Evolutionary conservation across 345 rosid genomes (phyloP).

Genomic region (Murraya koenigii): DNA sequence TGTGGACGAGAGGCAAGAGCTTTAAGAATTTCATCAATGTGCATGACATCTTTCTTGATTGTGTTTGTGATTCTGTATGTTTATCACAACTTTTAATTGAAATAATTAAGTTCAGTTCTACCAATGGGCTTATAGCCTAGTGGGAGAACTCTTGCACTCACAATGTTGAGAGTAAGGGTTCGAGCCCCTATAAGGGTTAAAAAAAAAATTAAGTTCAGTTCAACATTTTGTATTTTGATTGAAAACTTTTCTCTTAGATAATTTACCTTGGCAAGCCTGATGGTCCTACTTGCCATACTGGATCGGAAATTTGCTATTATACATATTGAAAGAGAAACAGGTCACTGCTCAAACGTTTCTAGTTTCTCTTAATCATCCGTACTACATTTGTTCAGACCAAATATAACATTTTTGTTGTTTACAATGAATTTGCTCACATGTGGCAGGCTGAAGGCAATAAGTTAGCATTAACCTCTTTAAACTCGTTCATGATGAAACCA

Average conservation of each 20-base stretch:
- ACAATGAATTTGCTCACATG: background rate
- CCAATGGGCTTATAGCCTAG: no score
- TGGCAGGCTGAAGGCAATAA: constrained; percentile 51
- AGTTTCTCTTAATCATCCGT: background rate
- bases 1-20: constrained; percentile 90
- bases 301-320: constrained; percentile 77
- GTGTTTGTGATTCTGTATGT: constrained; percentile 78
- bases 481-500: constrained; percentile 56
- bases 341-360: constrained; percentile 24
- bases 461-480: constrained; percentile 60
- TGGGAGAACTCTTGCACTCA: no score
- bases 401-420: background rate
- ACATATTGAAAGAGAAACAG: constrained; percentile 41
- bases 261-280: constrained; percentile 83
- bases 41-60: constrained; percentile 66
- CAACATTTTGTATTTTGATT: background rate
- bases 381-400: background rate
- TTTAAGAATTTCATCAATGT: constrained; percentile 75
- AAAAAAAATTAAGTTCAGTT: background rate
- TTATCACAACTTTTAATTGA: background rate
- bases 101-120: background rate
- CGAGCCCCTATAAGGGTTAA: no score
- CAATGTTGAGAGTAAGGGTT: no score
- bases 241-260: constrained; percentile 39
- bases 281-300: constrained; percentile 90